A percentile compares a stretch with the other conserved stretches of the same genome.
Evolutionary conservation across 768 basidiomycete genomes (phyloP).

Genomic region (Amyloporia xantha): DNA sequence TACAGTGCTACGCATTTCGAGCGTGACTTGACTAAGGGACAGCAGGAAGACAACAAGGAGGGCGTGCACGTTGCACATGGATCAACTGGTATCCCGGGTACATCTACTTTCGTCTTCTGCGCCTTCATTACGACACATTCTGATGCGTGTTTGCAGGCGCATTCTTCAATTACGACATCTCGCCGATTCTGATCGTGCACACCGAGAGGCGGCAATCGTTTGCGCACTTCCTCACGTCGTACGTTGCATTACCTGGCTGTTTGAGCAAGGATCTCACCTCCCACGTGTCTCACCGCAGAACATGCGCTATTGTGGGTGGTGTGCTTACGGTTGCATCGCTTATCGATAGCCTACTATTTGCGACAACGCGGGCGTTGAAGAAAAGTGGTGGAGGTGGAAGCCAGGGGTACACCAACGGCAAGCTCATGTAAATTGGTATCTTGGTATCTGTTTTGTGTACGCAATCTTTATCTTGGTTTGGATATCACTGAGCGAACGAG

Average conservation of each 20-base stretch:
- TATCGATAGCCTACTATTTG: slow-evolving; percentile 82
- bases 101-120: neutral
- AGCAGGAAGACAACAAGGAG: slow-evolving; percentile 47
- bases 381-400: slow-evolving; percentile 34
- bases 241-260: slow-evolving; percentile 34
- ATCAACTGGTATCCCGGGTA: slow-evolving; percentile 62
- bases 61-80: slow-evolving; percentile 75
- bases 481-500: neutral
- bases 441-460: neutral
- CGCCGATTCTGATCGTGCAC: slow-evolving; percentile 91
- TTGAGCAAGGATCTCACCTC: neutral
- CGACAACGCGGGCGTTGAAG: slow-evolving; percentile 69
- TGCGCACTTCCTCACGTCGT: slow-evolving; percentile 98
- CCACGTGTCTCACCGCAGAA: too few relatives aligned
- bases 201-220: slow-evolving; percentile 89
- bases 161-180: slow-evolving; percentile 95
- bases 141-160: slow-evolving; percentile 41
- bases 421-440: slow-evolving; percentile 18
- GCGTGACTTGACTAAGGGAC: slow-evolving; percentile 71
- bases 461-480: neutral
- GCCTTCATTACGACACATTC: neutral
- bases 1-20: slow-evolving; percentile 97
- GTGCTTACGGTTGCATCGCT: slow-evolving; percentile 92
- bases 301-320: slow-evolving; percentile 96
- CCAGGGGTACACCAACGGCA: slow-evolving; percentile 20